These are phyloP conservation scores for Cladosporium sp. DNA, from an alignment of 2,329 filamentous ascomycete genomes.

Conservation along the genomic window DNA sequence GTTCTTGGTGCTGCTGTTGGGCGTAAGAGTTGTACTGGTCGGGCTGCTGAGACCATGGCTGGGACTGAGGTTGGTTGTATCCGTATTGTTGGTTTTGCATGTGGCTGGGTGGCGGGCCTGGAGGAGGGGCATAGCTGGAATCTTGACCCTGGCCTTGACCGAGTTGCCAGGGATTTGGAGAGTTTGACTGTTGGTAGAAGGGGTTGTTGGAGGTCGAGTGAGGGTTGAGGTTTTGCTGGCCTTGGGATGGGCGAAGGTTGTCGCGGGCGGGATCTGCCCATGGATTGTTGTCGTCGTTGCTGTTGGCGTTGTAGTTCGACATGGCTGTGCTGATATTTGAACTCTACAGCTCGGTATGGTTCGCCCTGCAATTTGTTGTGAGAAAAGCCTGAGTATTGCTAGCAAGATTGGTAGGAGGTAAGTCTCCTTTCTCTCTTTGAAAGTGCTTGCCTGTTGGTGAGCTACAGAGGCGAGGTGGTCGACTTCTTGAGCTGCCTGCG, in stretches of 20 bases:
- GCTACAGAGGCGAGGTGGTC: constrained; percentile 1
- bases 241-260: constrained; percentile 5
- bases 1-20: constrained; percentile 5
- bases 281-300: constrained; percentile 10
- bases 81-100: neutral
- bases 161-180: constrained; percentile 12
- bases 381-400: no score
- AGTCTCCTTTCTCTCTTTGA: neutral
- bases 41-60: constrained; percentile 5
- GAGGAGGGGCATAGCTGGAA: constrained; percentile 12
- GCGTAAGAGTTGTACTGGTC: neutral
- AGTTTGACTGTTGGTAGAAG: constrained; percentile 12
- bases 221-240: neutral
- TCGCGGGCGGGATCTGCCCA: constrained; percentile 12
- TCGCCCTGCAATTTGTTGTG: neutral
- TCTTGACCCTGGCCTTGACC: constrained; percentile 7
- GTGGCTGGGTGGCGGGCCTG: constrained; percentile 12
- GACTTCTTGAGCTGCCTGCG: constrained; percentile 2
- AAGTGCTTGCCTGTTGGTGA: constrained; percentile 4
- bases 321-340: neutral
- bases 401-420: neutral
- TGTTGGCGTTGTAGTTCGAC: constrained; percentile 8
- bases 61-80: neutral
- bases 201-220: constrained; percentile 9
- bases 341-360: neutral